A percentile compares a stretch with the other conserved stretches of the same genome.
Evolutionary conservation across 2,329 filamentous ascomycete species (phyloP).

Genomic region (Lizonia empirigonia): DNA sequence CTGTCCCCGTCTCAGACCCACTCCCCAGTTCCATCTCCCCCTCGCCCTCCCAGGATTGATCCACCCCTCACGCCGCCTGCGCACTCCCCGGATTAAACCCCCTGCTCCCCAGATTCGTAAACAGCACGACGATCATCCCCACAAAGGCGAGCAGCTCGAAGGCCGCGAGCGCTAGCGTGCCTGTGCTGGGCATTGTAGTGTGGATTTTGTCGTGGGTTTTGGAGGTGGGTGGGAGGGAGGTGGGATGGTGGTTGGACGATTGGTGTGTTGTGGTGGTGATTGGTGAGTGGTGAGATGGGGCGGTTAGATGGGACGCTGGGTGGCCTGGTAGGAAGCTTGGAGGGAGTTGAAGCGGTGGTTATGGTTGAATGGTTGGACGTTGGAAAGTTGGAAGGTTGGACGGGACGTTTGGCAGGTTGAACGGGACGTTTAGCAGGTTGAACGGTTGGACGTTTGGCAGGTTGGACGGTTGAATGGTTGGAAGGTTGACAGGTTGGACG

Average conservation of each 20-base stretch:
- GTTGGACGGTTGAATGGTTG: no score
- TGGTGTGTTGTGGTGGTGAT: not conserved
- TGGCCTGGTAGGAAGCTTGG: no score
- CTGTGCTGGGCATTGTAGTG: not conserved
- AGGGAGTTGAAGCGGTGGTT: no score
- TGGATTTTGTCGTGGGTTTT: not conserved
- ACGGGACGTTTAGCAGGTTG: no score
- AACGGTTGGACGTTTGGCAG: no score
- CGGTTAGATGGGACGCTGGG: not conserved
- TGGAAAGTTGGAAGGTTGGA: no score
- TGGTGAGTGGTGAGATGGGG: not conserved
- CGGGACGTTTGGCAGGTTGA: no score
- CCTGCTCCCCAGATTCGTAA: slow-evolving; percentile 2
- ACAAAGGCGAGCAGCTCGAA: slow-evolving; percentile 13
- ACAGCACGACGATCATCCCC: slow-evolving; percentile 5
- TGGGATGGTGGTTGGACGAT: not conserved
- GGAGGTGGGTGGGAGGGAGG: not conserved
- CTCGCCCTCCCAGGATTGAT: not conserved
- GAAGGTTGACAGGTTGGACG: no score
- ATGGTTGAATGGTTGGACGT: no score
- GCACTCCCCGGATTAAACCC: slow-evolving; percentile 15
- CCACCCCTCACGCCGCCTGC: no score
- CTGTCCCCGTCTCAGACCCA: no score
- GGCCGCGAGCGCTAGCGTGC: not conserved
- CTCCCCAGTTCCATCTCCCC: no score